Evolutionary conservation across 495 filamentous ascomycete species (phyloP), one percentile per base, ranked within the genome.

Genomic region (Collariella sp.): DNA sequence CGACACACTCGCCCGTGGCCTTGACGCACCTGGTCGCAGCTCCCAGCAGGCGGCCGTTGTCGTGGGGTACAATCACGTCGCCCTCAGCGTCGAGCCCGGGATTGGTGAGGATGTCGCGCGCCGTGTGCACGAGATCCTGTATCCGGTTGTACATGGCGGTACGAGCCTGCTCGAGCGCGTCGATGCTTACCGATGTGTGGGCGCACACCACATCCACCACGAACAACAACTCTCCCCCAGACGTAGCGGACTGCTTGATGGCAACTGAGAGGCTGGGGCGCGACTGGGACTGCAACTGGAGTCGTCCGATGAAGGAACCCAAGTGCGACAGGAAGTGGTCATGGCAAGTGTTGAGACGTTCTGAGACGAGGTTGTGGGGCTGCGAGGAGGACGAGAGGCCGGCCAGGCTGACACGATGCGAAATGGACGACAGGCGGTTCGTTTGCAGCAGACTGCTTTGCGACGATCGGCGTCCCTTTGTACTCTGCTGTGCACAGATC

Each of bases 21-120:
- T 88, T 83, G 35, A 97, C 91, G 69, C 93, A 97, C 42, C 83
- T 83, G 6, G 89, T 96, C 34, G 93, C 91, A 16, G 89, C 87
- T 24, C 77, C 76, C 31, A 93, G 79, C 50, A 96, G 75, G 15
- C 83, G 80, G 58, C 82, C 84, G 39, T 88, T 88, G 57, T 91
- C 86, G 47, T 89, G 83, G 0, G 85, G 85, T 69, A 94, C 80
- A 40, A 94, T 83, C 7, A 93, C 73, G 51, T 89, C 86, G 45
- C 84, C 50, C 15, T 86, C 84, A 20, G 83, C 81, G 6, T 82
- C 80, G 0, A 76, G 70, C 18, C 79, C 75, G 26, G 78, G 73
- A 5, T 79, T 79, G 35, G 69, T 78, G 58, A 95, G 84, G 41
- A 89, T 80, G 54, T 94, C 87, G 58, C 83, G 81, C 4, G 91